Evolutionary conservation across 2,329 filamentous ascomycete genomes (phyloP).

Genomic region (Dactylellina haptotyla): DNA sequence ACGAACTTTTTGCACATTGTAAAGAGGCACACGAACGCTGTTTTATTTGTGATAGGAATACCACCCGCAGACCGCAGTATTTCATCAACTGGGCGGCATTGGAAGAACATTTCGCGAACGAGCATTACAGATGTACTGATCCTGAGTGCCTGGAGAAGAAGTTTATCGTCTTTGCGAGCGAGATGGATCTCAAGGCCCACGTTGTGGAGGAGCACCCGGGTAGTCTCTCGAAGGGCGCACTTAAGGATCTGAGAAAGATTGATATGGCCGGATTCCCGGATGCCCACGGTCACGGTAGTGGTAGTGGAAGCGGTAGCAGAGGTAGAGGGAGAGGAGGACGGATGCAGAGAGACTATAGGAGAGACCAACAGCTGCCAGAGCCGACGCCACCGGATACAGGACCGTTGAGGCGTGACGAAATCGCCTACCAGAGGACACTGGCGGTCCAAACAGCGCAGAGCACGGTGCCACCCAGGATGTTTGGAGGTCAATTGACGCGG

Average conservation of each 20-base stretch:
- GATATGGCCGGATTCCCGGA: slow-evolving; percentile 88
- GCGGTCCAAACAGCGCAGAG: slow-evolving; percentile 85
- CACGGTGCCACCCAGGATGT: slow-evolving; percentile 74
- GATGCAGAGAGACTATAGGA: slow-evolving; percentile 67
- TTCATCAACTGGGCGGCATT: slow-evolving; percentile 88
- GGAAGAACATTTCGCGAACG: slow-evolving; percentile 84
- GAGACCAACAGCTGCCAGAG: slow-evolving; percentile 83
- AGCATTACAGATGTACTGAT: slow-evolving; percentile 87
- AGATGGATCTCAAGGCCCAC: slow-evolving; percentile 94
- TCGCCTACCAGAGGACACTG: slow-evolving; percentile 91
- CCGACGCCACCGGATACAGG: slow-evolving; percentile 72
- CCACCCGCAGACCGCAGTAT: slow-evolving; percentile 80
- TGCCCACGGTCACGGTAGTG: slow-evolving; percentile 73
- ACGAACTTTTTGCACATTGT: slow-evolving; percentile 93
- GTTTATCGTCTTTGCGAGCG: slow-evolving; percentile 93
- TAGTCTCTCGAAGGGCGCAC: slow-evolving; percentile 80
- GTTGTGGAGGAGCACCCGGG: slow-evolving; percentile 84
- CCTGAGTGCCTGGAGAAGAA: slow-evolving; percentile 94
- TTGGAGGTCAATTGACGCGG: slow-evolving; percentile 80
- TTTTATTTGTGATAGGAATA: slow-evolving; percentile 83
- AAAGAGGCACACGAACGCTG: slow-evolving; percentile 93
- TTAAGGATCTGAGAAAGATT: slow-evolving; percentile 83
- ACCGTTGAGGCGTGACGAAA: slow-evolving; percentile 75
- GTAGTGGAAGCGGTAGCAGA: slow-evolving; percentile 69
- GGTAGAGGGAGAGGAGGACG: slow-evolving; percentile 64